Evolutionary conservation across 1,139 yeast genomes (phyloP), one percentile per base, ranked within the genome.

Genomic region (Kurtzmaniella natalensis): DNA sequence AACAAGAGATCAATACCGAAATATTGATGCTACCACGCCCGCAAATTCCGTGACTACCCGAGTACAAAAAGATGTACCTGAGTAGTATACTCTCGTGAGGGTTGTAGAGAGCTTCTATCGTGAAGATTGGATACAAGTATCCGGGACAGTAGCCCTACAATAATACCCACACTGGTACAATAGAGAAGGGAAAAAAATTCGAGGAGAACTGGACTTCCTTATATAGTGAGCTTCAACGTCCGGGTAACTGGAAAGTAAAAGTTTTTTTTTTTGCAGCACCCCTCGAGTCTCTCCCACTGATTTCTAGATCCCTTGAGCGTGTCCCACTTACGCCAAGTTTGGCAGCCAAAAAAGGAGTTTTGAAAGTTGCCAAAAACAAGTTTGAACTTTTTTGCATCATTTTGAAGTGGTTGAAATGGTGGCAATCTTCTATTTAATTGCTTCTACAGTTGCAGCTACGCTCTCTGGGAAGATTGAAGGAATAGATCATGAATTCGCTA

Each of bases 71-170:
- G 17, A 24, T 27, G 25, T 30, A 37, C 39, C 41, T 38, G 55
- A 51, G 61, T 61, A 63, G 72, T 64, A 40, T 58, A 57, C 72
- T 69, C 63, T 68, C 50, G 74, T 51, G 65, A 64, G 68, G 55
- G 73, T 69, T 69, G 74, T 69, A 69, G 75, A 68, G 74, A 69
- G 74, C 65, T 53, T 48, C 62, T 60, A 55, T 50, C 66, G 67
- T 68, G 55, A 63, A 51, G 36, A 34, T 30, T 34, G 33, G 45
- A 48, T 46, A 32, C 17, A 35, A 27, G 34, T 34, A 45, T 50
- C 44, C 43, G 29, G 51, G 60, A 54, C 53, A 54, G 64, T 47
- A 54, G 66, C 75, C 71, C 75, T 68, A 69, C 75, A 69, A 69
- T 69, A 69, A 69, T 69, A 69, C 73, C 56, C 68, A 66, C 66